These are phyloP conservation scores for Boletellus ananas DNA, from an alignment of 768 basidiomycete species.

Conservation along the genomic window DNA sequence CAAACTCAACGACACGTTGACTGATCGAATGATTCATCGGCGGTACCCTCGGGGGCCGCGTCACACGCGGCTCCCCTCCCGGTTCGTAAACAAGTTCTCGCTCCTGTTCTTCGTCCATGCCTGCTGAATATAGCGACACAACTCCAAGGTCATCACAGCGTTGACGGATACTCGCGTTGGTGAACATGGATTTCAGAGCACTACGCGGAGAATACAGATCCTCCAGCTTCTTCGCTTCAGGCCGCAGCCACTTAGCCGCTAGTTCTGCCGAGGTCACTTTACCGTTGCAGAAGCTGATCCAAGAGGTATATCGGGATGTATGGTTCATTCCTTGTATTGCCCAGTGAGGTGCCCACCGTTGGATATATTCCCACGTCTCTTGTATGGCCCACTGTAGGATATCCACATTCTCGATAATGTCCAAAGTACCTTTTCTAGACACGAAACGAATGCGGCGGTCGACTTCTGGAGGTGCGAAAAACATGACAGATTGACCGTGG, in stretches of 20 bases:
- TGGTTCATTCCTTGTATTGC: conserved; percentile 39
- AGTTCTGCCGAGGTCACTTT: conserved; percentile 1
- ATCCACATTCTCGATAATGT: conserved; percentile 25
- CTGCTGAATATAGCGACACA: not conserved
- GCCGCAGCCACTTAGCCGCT: conserved; percentile 35
- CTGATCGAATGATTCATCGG: conserved; percentile 24
- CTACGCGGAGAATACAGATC: conserved; percentile 29
- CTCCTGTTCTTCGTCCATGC: conserved; percentile 41
- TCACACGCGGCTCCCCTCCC: conserved; percentile 38
- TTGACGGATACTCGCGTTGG: not conserved
- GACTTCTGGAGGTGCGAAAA: conserved; percentile 46
- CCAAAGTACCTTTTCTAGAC: conserved; percentile 3
- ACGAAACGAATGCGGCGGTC: conserved; percentile 35
- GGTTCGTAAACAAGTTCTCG: conserved; percentile 45
- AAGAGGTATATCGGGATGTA: conserved; percentile 21
- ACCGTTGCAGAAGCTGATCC: conserved; percentile 11
- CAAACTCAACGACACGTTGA: conserved; percentile 19
- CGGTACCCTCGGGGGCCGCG: conserved; percentile 32
- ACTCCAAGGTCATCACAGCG: conserved; percentile 10
- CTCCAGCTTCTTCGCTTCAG: conserved; percentile 36
- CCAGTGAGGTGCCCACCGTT: conserved; percentile 39
- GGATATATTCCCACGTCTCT: conserved; percentile 40
- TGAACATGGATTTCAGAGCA: conserved; percentile 14
- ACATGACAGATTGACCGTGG: conserved; percentile 43
- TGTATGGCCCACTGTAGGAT: conserved; percentile 45